Evolutionary conservation across 2,329 filamentous ascomycete genomes (phyloP), one percentile per base, ranked within the genome.

Genomic region (Fusarium sp.): DNA sequence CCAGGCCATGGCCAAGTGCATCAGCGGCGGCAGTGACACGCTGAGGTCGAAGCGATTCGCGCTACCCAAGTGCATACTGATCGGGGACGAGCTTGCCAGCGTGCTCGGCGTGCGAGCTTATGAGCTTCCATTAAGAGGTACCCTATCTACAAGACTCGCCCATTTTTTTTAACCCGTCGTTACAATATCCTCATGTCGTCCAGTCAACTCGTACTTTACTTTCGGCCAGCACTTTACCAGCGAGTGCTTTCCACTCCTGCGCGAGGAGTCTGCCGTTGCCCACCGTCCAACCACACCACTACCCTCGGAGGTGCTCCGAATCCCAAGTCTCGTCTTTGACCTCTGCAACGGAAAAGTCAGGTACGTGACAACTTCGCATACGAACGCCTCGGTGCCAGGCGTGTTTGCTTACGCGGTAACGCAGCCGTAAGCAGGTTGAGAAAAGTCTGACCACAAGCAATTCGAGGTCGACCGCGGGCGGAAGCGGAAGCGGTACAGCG

Each of bases 121-220:
- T 49, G 72, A 74, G 51, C 72, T 74, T 65, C 72, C 72, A 18
- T 66, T 74, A 59, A 67, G 72, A 74, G 72, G 72, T 74, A 71
- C 54, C 60, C 53, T 54, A 65, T 54, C 55, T 65, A 46, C 20
- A 50, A 50, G 44, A 23, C 58, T 40, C 46, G 38, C 38, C 31
- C 20, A 16, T 51, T 31, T 51, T 51, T 29, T 51, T 33, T 33
- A 40, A 33, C 38, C 36, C 42, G n/a, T 62, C 13, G 13, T 57
- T 54, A 60, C 69, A 61, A 46, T 38, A 61, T 53, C 25, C 69
- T 74, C 42, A 64, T 53, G 23, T 34, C 57, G 61, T 34, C 31
- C 36, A 74, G 72, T 74, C 27, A 74, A 73, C 62, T 72, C 72
- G 7, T 74, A 74, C 57, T 74, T 74, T 42, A 74, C 72, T 18